Evolutionary conservation across 306 rosid genomes (phyloP).

Genomic region (Gastrolobium bilobum): DNA sequence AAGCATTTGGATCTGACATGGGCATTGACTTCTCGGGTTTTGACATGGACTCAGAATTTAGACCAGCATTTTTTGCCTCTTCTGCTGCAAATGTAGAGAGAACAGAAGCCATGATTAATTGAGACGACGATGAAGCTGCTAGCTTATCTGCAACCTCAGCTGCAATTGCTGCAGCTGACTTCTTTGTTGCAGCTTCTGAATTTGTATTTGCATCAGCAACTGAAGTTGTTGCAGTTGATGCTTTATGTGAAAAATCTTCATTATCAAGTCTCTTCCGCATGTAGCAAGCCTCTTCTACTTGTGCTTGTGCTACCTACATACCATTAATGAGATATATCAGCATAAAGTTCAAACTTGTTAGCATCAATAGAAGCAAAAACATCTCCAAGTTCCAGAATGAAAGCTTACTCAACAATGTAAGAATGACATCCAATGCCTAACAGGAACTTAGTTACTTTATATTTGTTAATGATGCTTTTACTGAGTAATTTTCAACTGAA

Average conservation of each 20-base stretch:
- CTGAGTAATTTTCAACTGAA: slow-evolving; percentile 8
- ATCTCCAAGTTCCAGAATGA: slow-evolving; percentile 8
- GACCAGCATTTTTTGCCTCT: slow-evolving; percentile 80
- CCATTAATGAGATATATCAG: slow-evolving; percentile 33
- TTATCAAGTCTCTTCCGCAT: slow-evolving; percentile 72
- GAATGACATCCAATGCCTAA: slow-evolving; percentile 24
- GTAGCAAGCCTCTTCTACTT: slow-evolving; percentile 75
- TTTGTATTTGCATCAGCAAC: slow-evolving; percentile 55
- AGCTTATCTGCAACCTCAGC: slow-evolving; percentile 95
- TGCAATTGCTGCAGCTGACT: slow-evolving; percentile 86
- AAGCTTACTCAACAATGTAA: slow-evolving; percentile 19
- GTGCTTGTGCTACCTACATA: slow-evolving; percentile 82
- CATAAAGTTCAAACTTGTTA: slow-evolving; percentile 4
- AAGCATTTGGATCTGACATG: slow-evolving; percentile 68
- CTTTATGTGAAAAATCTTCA: slow-evolving; percentile 62
- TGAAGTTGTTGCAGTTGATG: slow-evolving; percentile 47
- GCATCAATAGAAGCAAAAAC: slow-evolving; percentile 36
- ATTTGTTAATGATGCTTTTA: slow-evolving; percentile 8
- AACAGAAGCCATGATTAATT: slow-evolving; percentile 86
- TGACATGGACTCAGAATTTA: slow-evolving; percentile 58
- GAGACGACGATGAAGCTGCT: slow-evolving; percentile 89
- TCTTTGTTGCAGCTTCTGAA: slow-evolving; percentile 59
- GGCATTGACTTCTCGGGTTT: slow-evolving; percentile 61
- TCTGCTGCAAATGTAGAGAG: slow-evolving; percentile 87
- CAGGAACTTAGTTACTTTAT: slow-evolving; percentile 5